Evolutionary conservation across 2,329 filamentous ascomycete species (phyloP).

Genomic region (Endocalyx cinctus): DNA sequence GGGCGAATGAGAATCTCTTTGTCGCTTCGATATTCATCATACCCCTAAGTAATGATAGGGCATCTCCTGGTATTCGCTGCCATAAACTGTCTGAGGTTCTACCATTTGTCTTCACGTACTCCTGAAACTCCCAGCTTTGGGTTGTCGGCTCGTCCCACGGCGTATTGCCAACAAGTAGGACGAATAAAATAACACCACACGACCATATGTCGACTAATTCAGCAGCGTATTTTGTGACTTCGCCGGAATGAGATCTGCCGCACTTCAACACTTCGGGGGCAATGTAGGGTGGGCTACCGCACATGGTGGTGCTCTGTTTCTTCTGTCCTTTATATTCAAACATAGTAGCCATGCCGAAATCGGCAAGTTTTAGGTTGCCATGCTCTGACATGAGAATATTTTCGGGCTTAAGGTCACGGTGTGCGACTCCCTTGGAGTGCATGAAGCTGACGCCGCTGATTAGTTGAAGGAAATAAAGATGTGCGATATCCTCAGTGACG

Average conservation of each 20-base stretch:
- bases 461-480: constrained; percentile 92
- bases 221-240: constrained; percentile 61
- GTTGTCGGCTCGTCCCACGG: constrained; percentile 92
- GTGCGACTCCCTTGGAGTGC: constrained; percentile 91
- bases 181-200: constrained; percentile 95
- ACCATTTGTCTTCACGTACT: constrained; percentile 78
- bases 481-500: constrained; percentile 89
- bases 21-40: constrained; percentile 81
- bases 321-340: constrained; percentile 83
- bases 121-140: constrained; percentile 83
- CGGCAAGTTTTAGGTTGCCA: constrained; percentile 88
- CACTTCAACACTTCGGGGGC: constrained; percentile 80
- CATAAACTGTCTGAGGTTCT: constrained; percentile 81
- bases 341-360: constrained; percentile 92
- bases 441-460: constrained; percentile 89
- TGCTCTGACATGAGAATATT: constrained; percentile 85
- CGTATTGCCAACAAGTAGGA: constrained; percentile 90
- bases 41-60: constrained; percentile 78
- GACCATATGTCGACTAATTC: constrained; percentile 94
- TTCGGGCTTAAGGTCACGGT: constrained; percentile 89
- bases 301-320: constrained; percentile 83
- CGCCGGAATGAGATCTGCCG: constrained; percentile 41
- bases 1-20: constrained; percentile 77
- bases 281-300: constrained; percentile 94
- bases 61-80: constrained; percentile 68